These are phyloP conservation scores for Volvox carteri DNA, from an alignment of 163 green algal genomes.

Conservation along the genomic window DNA sequence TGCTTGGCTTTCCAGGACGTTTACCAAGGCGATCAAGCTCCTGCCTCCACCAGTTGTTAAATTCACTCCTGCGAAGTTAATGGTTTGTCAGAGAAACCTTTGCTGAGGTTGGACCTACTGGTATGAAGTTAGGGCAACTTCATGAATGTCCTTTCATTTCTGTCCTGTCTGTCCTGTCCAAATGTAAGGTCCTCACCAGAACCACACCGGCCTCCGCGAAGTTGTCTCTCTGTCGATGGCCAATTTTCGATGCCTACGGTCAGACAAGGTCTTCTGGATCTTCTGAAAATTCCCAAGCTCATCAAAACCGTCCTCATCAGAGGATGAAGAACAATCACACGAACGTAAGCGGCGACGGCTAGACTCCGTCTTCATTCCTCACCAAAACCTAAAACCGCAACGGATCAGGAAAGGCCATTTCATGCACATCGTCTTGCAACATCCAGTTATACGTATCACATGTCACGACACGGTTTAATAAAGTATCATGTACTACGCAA, in stretches of 20 bases:
- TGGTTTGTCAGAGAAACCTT: too few relatives aligned
- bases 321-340: background rate
- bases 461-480: too few relatives aligned
- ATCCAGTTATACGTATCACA: too few relatives aligned
- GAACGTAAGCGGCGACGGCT: background rate
- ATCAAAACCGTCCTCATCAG: background rate
- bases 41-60: conserved; percentile 26
- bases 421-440: too few relatives aligned
- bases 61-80: conserved; percentile 10
- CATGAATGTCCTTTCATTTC: too few relatives aligned
- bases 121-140: too few relatives aligned
- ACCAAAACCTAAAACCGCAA: background rate
- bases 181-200: conserved; percentile 18
- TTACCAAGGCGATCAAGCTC: conserved; percentile 18
- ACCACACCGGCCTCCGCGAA: conserved; percentile 6
- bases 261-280: too few relatives aligned
- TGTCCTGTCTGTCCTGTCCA: too few relatives aligned
- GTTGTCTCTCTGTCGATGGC: background rate
- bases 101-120: too few relatives aligned
- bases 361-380: too few relatives aligned
- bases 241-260: background rate
- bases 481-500: too few relatives aligned
- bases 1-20: background rate
- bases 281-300: background rate
- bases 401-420: background rate